These are phyloP conservation scores for Ochetophila trinervis DNA, from an alignment of 306 rosid species.

Conservation along the genomic window DNA sequence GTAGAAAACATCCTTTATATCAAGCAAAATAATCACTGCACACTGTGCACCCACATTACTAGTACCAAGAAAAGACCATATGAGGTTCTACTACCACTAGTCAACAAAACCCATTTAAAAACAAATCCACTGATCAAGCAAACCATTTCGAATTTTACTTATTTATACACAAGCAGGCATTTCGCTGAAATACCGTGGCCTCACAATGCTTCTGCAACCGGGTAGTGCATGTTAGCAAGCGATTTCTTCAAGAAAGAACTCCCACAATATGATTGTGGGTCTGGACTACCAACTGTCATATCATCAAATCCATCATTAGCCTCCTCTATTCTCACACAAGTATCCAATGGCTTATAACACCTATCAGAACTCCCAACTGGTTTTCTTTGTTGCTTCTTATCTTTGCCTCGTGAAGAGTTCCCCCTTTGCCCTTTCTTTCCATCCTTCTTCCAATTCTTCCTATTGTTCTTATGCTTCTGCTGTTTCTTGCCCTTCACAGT, in stretches of 20 bases:
- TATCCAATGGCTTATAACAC: constrained; percentile 21
- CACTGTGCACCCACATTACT: no score
- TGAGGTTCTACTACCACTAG: background rate
- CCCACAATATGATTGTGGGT: constrained; percentile 44
- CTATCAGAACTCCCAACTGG: constrained; percentile 36
- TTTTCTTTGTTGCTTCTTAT: constrained; percentile 57
- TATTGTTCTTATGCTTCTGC: constrained; percentile 58
- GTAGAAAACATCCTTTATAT: no score
- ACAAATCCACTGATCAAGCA: background rate
- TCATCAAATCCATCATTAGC: constrained; percentile 31
- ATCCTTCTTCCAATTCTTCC: constrained; percentile 51
- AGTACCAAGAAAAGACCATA: no score
- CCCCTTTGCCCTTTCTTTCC: constrained; percentile 68
- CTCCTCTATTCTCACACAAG: constrained; percentile 16
- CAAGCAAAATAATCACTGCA: no score
- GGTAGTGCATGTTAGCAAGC: constrained; percentile 47
- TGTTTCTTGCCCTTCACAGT: constrained; percentile 61
- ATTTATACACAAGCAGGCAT: constrained; percentile 26
- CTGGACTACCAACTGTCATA: constrained; percentile 41
- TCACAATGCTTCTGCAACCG: constrained; percentile 71
- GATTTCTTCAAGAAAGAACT: constrained; percentile 51
- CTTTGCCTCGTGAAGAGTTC: constrained; percentile 48
- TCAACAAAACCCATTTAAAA: background rate
- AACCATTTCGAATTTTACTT: no score
- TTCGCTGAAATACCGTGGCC: background rate